Evolutionary conservation across 345 rosid species (phyloP).

Genomic region (Rhizophora apiculata): DNA sequence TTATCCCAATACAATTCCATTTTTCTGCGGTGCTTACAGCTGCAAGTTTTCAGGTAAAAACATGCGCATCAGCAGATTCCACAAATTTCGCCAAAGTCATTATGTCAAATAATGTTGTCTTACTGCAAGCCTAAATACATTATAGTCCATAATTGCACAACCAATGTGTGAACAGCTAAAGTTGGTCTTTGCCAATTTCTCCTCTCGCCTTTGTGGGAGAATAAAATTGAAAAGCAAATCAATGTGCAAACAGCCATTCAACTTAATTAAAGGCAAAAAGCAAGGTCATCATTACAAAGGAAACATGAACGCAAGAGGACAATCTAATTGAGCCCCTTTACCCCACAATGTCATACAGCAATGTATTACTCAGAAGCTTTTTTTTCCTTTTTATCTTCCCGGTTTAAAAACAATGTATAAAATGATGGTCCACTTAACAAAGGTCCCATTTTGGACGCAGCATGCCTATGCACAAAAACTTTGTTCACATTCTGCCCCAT

Average conservation of each 20-base stretch:
- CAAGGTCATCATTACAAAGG: constrained; percentile 47
- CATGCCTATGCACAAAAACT: constrained; percentile 29
- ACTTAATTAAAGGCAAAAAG: constrained; percentile 20
- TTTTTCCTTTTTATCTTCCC: constrained; percentile 32
- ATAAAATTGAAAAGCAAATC: constrained; percentile 10
- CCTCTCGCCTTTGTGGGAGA: constrained; percentile 16
- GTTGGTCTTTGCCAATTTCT: constrained; percentile 11
- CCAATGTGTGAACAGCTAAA: constrained; percentile 21
- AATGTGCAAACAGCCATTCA: constrained; percentile 17
- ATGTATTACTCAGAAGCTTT: constrained; percentile 38
- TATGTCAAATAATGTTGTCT: constrained; percentile 56
- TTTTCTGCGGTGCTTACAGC: constrained; percentile 20
- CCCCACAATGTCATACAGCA: constrained; percentile 56
- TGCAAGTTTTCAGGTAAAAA: not conserved
- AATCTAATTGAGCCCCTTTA: constrained; percentile 47
- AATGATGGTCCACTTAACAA: constrained; percentile 42
- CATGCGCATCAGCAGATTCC: constrained; percentile 51
- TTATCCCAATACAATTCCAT: not conserved
- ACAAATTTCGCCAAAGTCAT: constrained; percentile 45
- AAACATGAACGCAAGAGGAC: constrained; percentile 58
- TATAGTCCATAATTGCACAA: constrained; percentile 40
- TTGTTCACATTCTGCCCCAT: constrained; percentile 32
- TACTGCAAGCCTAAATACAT: constrained; percentile 38
- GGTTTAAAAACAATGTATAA: constrained; percentile 21
- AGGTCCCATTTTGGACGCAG: constrained; percentile 70